Evolutionary conservation across 2,329 filamentous ascomycete genomes (phyloP).

Genomic region (Pestalotiopsis sp.): DNA sequence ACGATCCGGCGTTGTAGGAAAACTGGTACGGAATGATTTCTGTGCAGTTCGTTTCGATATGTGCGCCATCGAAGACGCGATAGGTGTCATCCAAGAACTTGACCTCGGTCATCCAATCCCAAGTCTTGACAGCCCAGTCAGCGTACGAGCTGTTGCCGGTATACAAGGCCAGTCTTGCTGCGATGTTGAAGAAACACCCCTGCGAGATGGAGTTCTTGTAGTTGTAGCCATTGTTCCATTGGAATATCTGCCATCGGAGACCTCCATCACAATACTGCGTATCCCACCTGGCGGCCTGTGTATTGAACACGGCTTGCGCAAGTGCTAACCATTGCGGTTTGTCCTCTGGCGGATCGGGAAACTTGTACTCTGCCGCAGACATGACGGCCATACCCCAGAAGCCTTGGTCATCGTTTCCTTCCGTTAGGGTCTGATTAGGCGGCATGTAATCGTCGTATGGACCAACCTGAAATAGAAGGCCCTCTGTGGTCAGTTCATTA

Average conservation of each 20-base stretch:
- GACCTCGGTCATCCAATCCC: slow-evolving; percentile 66
- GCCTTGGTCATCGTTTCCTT: slow-evolving; percentile 77
- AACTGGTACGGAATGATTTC: slow-evolving; percentile 65
- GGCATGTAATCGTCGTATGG: slow-evolving; percentile 78
- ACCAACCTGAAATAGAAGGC: slow-evolving; percentile 75
- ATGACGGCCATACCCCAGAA: slow-evolving; percentile 76
- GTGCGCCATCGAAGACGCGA: slow-evolving; percentile 65
- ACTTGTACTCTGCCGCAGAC: slow-evolving; percentile 71
- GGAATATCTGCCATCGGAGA: slow-evolving; percentile 82
- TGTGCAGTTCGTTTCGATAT: slow-evolving; percentile 60
- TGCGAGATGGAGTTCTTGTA: slow-evolving; percentile 74
- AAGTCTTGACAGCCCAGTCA: slow-evolving; percentile 75
- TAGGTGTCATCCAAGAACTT: slow-evolving; percentile 63
- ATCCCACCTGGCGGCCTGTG: slow-evolving; percentile 76
- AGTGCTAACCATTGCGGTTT: slow-evolving; percentile 72
- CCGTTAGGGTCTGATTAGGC: slow-evolving; percentile 67
- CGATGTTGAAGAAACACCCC: slow-evolving; percentile 65
- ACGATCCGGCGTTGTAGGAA: slow-evolving; percentile 70
- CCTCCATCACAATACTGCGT: slow-evolving; percentile 70
- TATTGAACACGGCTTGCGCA: slow-evolving; percentile 81
- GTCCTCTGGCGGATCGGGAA: slow-evolving; percentile 59
- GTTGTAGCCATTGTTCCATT: slow-evolving; percentile 79
- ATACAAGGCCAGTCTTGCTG: slow-evolving; percentile 72
- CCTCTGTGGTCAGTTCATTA: slow-evolving; percentile 69
- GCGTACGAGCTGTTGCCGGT: slow-evolving; percentile 78